A percentile compares a stretch with the other conserved stretches of the same genome.
Conservation (phyloP, 768 basidiomycete genomes). For the Xerocomellus intermedius region DNA sequence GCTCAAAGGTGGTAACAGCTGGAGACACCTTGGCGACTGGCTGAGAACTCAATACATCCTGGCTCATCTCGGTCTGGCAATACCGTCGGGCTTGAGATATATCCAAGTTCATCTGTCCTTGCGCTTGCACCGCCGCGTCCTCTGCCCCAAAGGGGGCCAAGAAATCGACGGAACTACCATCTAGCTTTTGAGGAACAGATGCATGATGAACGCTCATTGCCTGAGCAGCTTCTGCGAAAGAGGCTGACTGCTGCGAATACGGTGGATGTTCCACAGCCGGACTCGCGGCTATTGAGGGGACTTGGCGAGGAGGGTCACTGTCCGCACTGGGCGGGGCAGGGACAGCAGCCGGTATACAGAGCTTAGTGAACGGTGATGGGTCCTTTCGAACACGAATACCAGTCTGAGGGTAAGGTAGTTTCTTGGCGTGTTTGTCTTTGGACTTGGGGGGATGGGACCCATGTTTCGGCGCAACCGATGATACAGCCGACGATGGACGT, state of each 20-base stretch:
- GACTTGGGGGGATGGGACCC: conserved; percentile 25
- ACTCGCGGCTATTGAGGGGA: conserved; percentile 12
- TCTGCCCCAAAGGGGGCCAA: conserved; percentile 21
- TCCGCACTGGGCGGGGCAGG: conserved; percentile 13
- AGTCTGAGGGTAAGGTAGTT: conserved; percentile 39
- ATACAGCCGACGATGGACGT: conserved; percentile 4
- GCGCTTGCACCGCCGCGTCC: conserved; percentile 16
- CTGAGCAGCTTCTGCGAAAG: conserved; percentile 12
- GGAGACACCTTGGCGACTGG: conserved; percentile 10
- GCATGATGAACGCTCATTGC: not conserved
- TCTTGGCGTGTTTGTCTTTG: conserved; percentile 45
- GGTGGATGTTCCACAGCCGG: conserved; percentile 11
- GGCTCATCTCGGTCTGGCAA: conserved; percentile 10
- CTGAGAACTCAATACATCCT: conserved; percentile 8
- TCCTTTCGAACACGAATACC: conserved; percentile 49
- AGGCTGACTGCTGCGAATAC: conserved; percentile 11
- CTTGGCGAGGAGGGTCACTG: conserved; percentile 11
- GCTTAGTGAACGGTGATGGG: conserved; percentile 19
- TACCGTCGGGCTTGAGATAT: conserved; percentile 16
- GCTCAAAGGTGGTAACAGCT: conserved; percentile 17
- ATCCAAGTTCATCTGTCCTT: conserved; percentile 14
- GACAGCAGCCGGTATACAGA: conserved; percentile 1
- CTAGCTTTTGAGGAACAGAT: conserved; percentile 15
- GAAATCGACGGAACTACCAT: conserved; percentile 21
- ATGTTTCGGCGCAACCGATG: conserved; percentile 9